Conservation (phyloP, 192 early-diverging fungal genomes). For the Linderina pennispora region DNA sequence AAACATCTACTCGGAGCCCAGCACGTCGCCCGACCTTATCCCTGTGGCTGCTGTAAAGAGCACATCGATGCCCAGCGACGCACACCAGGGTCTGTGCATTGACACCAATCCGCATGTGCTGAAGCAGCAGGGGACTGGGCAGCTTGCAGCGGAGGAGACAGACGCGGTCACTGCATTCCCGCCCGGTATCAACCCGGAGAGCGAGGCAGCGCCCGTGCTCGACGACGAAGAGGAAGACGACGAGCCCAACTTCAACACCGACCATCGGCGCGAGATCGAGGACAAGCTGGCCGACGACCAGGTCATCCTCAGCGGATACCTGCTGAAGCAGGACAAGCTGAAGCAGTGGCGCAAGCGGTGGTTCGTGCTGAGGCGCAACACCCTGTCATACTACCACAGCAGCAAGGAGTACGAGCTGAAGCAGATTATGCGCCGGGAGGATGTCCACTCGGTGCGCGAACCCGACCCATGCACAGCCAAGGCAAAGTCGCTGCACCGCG, state of each 20-base stretch:
- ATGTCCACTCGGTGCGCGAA: conserved; percentile 35
- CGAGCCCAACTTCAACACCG: conserved; percentile 42
- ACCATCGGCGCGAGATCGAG: conserved; percentile 40
- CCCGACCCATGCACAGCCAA: conserved; percentile 44
- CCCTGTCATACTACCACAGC: conserved; percentile 43
- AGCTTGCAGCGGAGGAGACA: background rate
- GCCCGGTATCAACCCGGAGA: conserved; percentile 20
- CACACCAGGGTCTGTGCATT: no score
- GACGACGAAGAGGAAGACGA: conserved; percentile 36
- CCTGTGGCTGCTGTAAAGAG: no score
- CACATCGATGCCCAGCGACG: no score
- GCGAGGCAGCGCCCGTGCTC: conserved; percentile 19
- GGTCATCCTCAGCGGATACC: conserved; percentile 35
- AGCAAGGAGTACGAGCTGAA: conserved; percentile 43
- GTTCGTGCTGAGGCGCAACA: conserved; percentile 46
- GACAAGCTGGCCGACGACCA: conserved; percentile 29
- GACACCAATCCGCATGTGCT: no score
- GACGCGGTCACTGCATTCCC: conserved; percentile 14
- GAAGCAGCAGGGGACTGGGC: background rate
- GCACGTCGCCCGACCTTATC: no score
- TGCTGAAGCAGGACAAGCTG: conserved; percentile 45
- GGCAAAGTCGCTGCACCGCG: conserved; percentile 30
- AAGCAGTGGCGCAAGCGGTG: conserved; percentile 48
- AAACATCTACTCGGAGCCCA: no score
- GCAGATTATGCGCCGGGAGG: conserved; percentile 34